phyloP scores from a whole-genome alignment of 2,329 filamentous ascomycete species.

The Claviceps digitariae region DNA sequence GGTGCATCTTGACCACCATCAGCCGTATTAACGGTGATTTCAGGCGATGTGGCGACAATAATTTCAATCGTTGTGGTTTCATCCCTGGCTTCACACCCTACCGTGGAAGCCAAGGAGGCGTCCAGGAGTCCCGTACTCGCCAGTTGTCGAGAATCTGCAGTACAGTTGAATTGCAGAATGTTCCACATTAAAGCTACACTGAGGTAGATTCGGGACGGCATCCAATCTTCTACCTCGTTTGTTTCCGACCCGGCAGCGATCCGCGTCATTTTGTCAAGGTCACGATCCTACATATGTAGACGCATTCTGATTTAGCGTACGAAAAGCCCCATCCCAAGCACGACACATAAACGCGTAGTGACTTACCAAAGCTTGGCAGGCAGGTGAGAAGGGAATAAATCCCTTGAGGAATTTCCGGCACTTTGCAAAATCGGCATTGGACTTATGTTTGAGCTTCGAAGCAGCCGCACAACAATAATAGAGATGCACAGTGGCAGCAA shows the following conservation, averaged over 20 bases:
- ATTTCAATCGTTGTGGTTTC: slow-evolving; percentile 31
- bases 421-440: slow-evolving; percentile 36
- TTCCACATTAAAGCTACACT: slow-evolving; percentile 40
- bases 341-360: neutral
- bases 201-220: slow-evolving; percentile 37
- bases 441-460: slow-evolving; percentile 34
- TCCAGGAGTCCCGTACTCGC: slow-evolving; percentile 27
- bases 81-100: slow-evolving; percentile 17
- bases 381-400: slow-evolving; percentile 32
- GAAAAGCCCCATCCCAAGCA: neutral
- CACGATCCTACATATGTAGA: slow-evolving; percentile 25
- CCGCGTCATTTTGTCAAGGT: slow-evolving; percentile 32
- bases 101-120: slow-evolving; percentile 23
- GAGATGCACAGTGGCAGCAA: slow-evolving; percentile 38
- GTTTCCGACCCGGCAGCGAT: slow-evolving; percentile 35
- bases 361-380: slow-evolving; percentile 31
- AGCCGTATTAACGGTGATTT: slow-evolving; percentile 36
- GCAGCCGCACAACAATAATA: slow-evolving; percentile 40
- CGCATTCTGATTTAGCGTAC: neutral
- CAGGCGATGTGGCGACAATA: slow-evolving; percentile 36
- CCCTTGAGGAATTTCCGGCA: slow-evolving; percentile 34
- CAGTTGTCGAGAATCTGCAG: slow-evolving; percentile 21
- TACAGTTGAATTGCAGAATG: slow-evolving; percentile 33
- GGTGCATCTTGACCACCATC: slow-evolving; percentile 37
- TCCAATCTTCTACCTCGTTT: slow-evolving; percentile 36